These are phyloP conservation scores for Torulaspora globosa DNA, from an alignment of 1,139 yeast genomes.

Conservation along the genomic window DNA sequence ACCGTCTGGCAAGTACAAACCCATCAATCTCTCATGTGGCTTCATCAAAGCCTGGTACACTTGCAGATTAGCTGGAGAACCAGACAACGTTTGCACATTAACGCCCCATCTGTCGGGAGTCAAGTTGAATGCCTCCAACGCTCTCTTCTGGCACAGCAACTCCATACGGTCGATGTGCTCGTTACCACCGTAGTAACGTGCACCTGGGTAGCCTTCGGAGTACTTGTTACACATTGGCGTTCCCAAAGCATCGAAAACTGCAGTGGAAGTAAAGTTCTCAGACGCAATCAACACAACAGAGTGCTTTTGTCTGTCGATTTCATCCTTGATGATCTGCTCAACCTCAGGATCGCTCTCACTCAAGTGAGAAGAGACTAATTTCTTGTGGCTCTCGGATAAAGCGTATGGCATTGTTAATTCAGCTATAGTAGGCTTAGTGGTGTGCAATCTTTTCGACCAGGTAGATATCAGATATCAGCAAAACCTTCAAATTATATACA, in stretches of 20 bases:
- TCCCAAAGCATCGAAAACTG: constrained; percentile 95
- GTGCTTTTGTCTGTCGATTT: constrained; percentile 89
- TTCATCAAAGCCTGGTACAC: constrained; percentile 93
- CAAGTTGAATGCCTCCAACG: constrained; percentile 77
- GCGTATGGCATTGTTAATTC: constrained; percentile 44
- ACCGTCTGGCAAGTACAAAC: constrained; percentile 95
- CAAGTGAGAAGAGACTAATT: constrained; percentile 64
- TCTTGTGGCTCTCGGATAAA: constrained; percentile 60
- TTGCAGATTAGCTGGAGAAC: constrained; percentile 96
- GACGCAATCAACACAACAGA: constrained; percentile 93
- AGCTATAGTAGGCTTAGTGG: no score
- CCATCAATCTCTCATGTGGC: constrained; percentile 95
- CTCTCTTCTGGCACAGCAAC: constrained; percentile 86
- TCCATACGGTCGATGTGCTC: constrained; percentile 95
- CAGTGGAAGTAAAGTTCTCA: constrained; percentile 93
- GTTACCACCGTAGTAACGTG: constrained; percentile 85
- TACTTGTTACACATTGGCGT: constrained; percentile 93
- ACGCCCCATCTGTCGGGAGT: constrained; percentile 93
- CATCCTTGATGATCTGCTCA: constrained; percentile 76
- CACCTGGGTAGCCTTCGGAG: constrained; percentile 86
- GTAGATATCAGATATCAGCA: not conserved
- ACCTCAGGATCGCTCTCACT: constrained; percentile 81
- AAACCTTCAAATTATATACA: not conserved
- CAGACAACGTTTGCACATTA: constrained; percentile 91
- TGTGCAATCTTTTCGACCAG: not conserved